Evolutionary conservation across 495 filamentous ascomycete species (phyloP).

Genomic region (Amphirosellinia nigrospora): DNA sequence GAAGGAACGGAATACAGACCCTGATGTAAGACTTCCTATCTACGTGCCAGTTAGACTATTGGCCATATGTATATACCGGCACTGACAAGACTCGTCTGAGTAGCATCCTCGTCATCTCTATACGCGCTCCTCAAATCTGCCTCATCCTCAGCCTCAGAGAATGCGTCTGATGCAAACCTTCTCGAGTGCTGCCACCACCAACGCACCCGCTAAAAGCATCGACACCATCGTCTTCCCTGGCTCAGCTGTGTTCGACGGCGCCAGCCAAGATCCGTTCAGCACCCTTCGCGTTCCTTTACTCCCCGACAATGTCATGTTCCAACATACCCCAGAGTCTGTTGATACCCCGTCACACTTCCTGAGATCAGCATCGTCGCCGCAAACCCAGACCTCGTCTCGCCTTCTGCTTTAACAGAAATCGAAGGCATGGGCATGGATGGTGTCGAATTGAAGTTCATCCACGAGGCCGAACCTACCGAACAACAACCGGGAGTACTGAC

Average conservation of each 20-base stretch:
- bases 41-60: background rate
- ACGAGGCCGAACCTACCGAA: conserved; percentile 36
- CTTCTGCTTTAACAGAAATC: conserved; percentile 50
- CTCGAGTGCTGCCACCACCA: conserved; percentile 42
- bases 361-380: conserved; percentile 53
- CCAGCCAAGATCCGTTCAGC: conserved; percentile 42
- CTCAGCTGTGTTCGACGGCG: conserved; percentile 28
- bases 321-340: conserved; percentile 36
- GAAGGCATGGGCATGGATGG: conserved; percentile 56
- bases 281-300: conserved; percentile 53
- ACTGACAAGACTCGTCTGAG: conserved; percentile 26
- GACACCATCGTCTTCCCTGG: conserved; percentile 51
- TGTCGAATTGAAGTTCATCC: conserved; percentile 54
- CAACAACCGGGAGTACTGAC: conserved; percentile 47
- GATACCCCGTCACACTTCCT: conserved; percentile 42
- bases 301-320: conserved; percentile 47
- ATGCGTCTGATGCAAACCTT: conserved; percentile 59
- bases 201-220: conserved; percentile 37
- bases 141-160: conserved; percentile 40
- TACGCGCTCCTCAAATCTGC: conserved; percentile 41
- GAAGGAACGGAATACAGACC: conserved; percentile 40
- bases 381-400: conserved; percentile 49
- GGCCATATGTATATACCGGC: background rate
- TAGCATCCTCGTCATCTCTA: conserved; percentile 40
- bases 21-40: conserved; percentile 36